Percentiles rank a stretch among this genome's conserved stretches.
These are phyloP conservation scores for Sedum album DNA, from an alignment of 164 flowering plant species.

Conservation along the genomic window DNA sequence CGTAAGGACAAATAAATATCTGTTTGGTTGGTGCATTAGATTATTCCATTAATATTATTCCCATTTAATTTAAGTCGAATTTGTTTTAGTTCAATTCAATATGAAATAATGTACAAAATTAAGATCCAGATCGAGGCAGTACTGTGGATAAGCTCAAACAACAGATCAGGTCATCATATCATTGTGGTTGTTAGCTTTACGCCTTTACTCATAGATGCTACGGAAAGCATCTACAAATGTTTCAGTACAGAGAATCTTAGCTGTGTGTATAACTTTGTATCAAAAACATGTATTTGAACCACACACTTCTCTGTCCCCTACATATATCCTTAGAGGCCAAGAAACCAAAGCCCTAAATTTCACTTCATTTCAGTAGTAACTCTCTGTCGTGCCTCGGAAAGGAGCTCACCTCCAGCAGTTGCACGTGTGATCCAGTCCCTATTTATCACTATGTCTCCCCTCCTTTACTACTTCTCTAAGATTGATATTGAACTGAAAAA, in stretches of 20 bases:
- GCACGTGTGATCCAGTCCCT: slow-evolving; percentile 30
- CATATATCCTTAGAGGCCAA: not conserved
- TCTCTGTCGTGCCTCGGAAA: slow-evolving; percentile 34
- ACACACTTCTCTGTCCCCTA: not conserved
- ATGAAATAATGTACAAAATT: too few relatives aligned
- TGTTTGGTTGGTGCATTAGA: too few relatives aligned
- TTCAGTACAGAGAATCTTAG: not conserved
- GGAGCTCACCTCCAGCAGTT: slow-evolving; percentile 27
- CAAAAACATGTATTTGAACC: not conserved
- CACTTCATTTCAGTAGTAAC: not conserved
- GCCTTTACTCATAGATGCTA: not conserved
- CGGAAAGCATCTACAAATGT: not conserved
- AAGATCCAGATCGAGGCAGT: too few relatives aligned
- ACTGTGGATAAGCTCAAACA: not conserved
- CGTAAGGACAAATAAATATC: too few relatives aligned
- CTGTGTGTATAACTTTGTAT: not conserved
- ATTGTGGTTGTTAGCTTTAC: not conserved
- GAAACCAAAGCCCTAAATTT: not conserved
- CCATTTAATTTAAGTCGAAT: too few relatives aligned
- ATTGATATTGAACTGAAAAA: not conserved
- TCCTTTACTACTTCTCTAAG: not conserved
- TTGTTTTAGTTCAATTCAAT: too few relatives aligned
- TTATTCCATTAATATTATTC: too few relatives aligned
- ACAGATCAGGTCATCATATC: not conserved
- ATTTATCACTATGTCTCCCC: slow-evolving; percentile 13